A percentile compares a stretch with the other conserved stretches of the same genome.
phyloP scores from a whole-genome alignment of 495 filamentous ascomycete species.

The Bacidia rubella region DNA sequence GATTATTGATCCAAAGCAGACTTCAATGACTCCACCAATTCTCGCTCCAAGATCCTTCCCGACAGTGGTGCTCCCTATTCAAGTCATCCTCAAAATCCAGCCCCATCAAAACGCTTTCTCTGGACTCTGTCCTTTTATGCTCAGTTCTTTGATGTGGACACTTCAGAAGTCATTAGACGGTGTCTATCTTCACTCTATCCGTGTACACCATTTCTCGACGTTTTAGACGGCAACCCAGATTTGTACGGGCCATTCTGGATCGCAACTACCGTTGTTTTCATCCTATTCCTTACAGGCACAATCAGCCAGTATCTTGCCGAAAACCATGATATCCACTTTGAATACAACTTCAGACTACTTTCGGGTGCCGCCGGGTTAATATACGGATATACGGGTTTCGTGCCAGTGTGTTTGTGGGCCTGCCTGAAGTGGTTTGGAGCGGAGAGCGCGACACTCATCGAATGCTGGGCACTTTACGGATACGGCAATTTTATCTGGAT shows the following conservation, averaged over 20 bases:
- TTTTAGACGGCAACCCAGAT: conserved; percentile 93
- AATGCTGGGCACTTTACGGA: conserved; percentile 88
- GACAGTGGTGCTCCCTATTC: conserved; percentile 47
- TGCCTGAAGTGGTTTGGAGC: conserved; percentile 86
- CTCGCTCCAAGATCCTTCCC: conserved; percentile 41
- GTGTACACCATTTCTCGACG: conserved; percentile 85
- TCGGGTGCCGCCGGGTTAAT: conserved; percentile 74
- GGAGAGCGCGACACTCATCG: conserved; percentile 72
- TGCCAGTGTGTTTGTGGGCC: conserved; percentile 78
- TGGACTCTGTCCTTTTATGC: conserved; percentile 91
- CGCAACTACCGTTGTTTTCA: conserved; percentile 91
- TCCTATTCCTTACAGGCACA: conserved; percentile 87
- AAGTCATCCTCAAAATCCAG: conserved; percentile 34
- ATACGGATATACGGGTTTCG: conserved; percentile 80
- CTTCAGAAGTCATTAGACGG: conserved; percentile 66
- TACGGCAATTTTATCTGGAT: conserved; percentile 96
- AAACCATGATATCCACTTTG: conserved; percentile 46
- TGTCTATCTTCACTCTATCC: conserved; percentile 79
- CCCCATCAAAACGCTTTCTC: conserved; percentile 66
- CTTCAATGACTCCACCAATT: conserved; percentile 40
- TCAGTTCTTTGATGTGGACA: conserved; percentile 97
- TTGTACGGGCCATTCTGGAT: conserved; percentile 97
- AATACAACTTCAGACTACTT: conserved; percentile 79
- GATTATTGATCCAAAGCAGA: conserved; percentile 23
- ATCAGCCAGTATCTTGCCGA: conserved; percentile 76